phyloP scores from a whole-genome alignment of 352 stramenopile species.

The Pythium scleroteichum region DNA sequence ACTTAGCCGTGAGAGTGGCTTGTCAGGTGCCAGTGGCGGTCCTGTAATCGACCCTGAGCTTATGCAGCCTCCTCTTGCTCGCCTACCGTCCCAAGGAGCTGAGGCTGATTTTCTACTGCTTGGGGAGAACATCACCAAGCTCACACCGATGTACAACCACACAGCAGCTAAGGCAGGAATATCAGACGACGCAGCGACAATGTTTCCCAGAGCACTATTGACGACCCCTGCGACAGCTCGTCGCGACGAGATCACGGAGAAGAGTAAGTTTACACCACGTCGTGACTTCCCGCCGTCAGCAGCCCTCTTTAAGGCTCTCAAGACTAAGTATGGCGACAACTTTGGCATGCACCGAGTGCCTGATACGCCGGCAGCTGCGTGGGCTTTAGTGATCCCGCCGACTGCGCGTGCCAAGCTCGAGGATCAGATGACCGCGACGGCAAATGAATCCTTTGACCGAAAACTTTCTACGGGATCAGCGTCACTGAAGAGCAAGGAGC shows the following conservation, averaged over 20 bases:
- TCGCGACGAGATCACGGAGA: conserved; percentile 76
- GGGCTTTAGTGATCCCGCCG: conserved; percentile 73
- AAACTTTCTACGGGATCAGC: conserved; percentile 18
- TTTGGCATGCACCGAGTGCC: conserved; percentile 74
- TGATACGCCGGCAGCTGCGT: conserved; percentile 71
- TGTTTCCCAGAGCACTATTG: conserved; percentile 70
- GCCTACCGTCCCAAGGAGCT: conserved; percentile 37
- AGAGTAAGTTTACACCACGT: conserved; percentile 77
- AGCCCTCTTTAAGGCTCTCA: conserved; percentile 84
- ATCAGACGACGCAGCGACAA: conserved; percentile 69
- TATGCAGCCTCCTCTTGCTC: conserved; percentile 31
- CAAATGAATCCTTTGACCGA: conserved; percentile 5
- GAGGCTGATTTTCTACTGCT: conserved; percentile 56
- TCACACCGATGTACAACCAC: conserved; percentile 42
- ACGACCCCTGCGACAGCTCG: conserved; percentile 54
- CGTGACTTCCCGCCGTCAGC: conserved; percentile 84
- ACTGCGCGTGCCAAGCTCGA: conserved; percentile 63
- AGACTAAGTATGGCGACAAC: conserved; percentile 78
- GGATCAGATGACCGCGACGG: conserved; percentile 25
- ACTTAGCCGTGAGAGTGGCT: conserved; percentile 36
- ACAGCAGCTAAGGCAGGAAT: conserved; percentile 42
- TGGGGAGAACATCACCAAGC: conserved; percentile 68
- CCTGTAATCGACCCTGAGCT: conserved; percentile 20
- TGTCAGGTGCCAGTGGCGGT: conserved; percentile 1
- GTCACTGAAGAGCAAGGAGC: conserved; percentile 14